Evolutionary conservation across 1,284 basidiomycete species (phyloP), one percentile per base, ranked within the genome.

Genomic region (Ganoderma resinaceum): DNA sequence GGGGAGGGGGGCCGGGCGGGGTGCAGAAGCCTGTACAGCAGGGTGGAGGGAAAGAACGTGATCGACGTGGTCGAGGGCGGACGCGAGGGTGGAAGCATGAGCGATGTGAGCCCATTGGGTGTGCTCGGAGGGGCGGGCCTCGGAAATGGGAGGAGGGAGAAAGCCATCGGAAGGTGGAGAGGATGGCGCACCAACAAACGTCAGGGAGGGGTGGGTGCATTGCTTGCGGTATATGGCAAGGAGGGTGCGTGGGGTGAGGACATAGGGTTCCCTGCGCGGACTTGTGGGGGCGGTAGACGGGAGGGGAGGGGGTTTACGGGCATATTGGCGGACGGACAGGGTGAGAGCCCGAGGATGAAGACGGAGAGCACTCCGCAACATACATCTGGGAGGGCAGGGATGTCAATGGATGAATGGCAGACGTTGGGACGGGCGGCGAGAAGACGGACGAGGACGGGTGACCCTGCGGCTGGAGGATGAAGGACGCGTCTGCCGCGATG

Each of bases 1-100:
- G 0, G 88, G 88, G 12, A 68, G 38, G 7, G 29, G 52, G 11
- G 52, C 52, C 7, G n/a, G 49, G 53, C 9, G 81, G 68, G 14
- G 61, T 62, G 37, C 29, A 14, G 20, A 43, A 23, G 37, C 3
- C 35, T 20, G 2, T 53, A 38, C 4, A 4, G n/a, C 18, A 16
- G 40, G 40, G 16, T 46, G 46, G 33, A 29, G 26, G 35, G 68
- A 37, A 12, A 65, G 37, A 14, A 71, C 33, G 26, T 53, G 43
- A 16, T 69, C 58, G 7, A 70, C 52, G n/a, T 43, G 62, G 43
- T 67, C 53, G 26, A 71, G 64, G 0, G 74, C 68, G 12, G 16
- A 20, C 9, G 69, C 52, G 14, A 71, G 61, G 26, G 61, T 59
- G 29, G 63, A 37, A 0, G 72, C 69, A 4, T 14, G 18, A 9